Evolutionary conservation across 805 yeast genomes (phyloP).

Genomic region (Monosporozyma aerobia): DNA sequence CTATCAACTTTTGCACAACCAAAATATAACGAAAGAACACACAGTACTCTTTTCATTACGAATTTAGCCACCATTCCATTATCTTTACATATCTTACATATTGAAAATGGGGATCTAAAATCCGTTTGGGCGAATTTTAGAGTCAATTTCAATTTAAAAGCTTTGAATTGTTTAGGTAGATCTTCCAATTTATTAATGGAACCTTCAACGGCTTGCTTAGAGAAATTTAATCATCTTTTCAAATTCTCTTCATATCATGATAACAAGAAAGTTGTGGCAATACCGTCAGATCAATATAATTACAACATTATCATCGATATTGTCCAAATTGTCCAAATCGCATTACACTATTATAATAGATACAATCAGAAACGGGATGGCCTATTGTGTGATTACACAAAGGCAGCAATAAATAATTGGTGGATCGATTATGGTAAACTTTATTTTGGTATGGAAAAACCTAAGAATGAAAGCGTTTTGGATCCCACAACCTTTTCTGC

Average conservation of each 20-base stretch:
- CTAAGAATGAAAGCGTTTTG: constrained; percentile 41
- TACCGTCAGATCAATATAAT: background rate
- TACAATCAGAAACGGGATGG: constrained; percentile 68
- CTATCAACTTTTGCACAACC: constrained; percentile 56
- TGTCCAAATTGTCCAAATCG: constrained; percentile 63
- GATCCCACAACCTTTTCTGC: constrained; percentile 70
- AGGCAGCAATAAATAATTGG: constrained; percentile 68
- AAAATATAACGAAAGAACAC: constrained; percentile 45
- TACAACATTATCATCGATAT: constrained; percentile 56
- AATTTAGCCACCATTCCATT: constrained; percentile 77
- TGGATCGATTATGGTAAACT: constrained; percentile 63
- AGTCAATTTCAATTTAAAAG: constrained; percentile 67
- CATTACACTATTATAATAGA: constrained; percentile 67
- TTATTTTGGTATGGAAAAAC: constrained; percentile 26
- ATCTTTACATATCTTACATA: constrained; percentile 58
- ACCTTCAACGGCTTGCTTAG: constrained; percentile 71
- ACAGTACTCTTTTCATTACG: constrained; percentile 69
- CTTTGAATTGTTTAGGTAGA: constrained; percentile 78
- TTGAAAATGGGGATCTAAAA: constrained; percentile 50
- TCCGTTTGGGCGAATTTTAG: constrained; percentile 49
- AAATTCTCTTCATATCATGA: constrained; percentile 25
- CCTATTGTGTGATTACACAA: constrained; percentile 67
- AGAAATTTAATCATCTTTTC: constrained; percentile 73
- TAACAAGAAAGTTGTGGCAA: constrained; percentile 36
- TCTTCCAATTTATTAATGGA: constrained; percentile 61